A percentile compares a stretch with the other conserved stretches of the same genome.
These are phyloP conservation scores for Termitomyces sp. DNA, from an alignment of 768 basidiomycete genomes.

Conservation along the genomic window DNA sequence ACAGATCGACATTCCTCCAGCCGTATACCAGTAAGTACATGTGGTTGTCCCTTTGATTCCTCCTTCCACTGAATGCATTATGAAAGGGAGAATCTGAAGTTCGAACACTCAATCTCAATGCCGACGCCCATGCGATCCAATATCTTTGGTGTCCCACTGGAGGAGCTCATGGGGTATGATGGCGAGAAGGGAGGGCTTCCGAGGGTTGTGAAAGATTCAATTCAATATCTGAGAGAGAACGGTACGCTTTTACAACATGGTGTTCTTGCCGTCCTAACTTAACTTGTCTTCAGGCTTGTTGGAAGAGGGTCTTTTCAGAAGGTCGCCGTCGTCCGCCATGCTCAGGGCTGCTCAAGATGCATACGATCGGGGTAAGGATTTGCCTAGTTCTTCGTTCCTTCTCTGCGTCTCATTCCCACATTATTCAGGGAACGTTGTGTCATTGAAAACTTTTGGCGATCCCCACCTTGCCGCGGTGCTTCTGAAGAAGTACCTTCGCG, in stretches of 20 bases:
- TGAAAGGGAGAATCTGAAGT: constrained; percentile 73
- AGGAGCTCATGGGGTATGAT: constrained; percentile 80
- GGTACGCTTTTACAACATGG: constrained; percentile 33
- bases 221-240: constrained; percentile 65
- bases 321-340: constrained; percentile 72
- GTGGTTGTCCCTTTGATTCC: background rate
- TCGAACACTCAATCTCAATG: constrained; percentile 66
- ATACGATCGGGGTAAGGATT: constrained; percentile 70
- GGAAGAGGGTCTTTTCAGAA: constrained; percentile 79
- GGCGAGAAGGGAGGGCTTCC: constrained; percentile 86
- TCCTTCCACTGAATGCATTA: background rate
- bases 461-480: constrained; percentile 82
- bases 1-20: constrained; percentile 82
- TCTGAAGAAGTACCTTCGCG: constrained; percentile 82
- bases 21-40: constrained; percentile 71
- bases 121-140: constrained; percentile 61
- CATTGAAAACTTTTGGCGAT: constrained; percentile 71
- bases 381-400: background rate
- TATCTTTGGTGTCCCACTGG: constrained; percentile 78
- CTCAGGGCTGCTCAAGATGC: constrained; percentile 78
- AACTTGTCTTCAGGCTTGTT: constrained; percentile 44
- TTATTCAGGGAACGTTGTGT: constrained; percentile 72
- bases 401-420: constrained; percentile 6
- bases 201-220: constrained; percentile 73
- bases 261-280: background rate